Base-by-base conservation (phyloP, 805 yeast genomes). In the Sungouiella thailandica region DNA sequence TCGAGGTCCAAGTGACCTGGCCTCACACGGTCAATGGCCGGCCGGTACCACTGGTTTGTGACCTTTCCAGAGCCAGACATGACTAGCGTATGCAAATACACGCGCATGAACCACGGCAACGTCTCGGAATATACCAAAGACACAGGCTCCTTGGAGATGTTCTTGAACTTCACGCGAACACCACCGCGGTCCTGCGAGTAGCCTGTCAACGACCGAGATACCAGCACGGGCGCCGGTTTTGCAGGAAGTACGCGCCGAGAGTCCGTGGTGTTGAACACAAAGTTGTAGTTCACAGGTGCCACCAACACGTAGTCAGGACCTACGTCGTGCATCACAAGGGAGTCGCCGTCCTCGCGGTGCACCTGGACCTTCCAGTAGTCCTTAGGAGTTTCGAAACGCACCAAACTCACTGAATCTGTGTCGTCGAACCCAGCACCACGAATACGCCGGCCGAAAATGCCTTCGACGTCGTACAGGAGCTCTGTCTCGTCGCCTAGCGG, bases 181-280 rank as follows among this genome's bases (percentile, higher is more conserved):
- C 96, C 96, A 37, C 97, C 97, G 39, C 76, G 71, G 50, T 87
- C 96, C 54, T 84, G 95, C 2, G 96, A 88, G 51, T 81, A 82
- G 1, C 97, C 97, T 0, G 96, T 86, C 34, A 90, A 70, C 0
- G 97, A 84, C 40, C 98, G 73, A 14, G 93, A 81, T 0, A 83
- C 94, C 35, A 53, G 56, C 2, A 93, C 62, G 2, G 93, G 93
- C 0, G 87, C 86, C 2, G 50, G 42, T 2, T 52, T 57, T 0
- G 65, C 41, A 0, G 66, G 62, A 3, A 75, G 69, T 4, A 37
- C 39, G 1, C 53, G 40, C 1, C 67, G 46, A 7, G 83, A 70
- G 40, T 80, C 62, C 0, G 52, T 42, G 0, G 88, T 60, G 3
- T 42, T 42, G 42, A 78, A 63, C 5, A 39, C 43, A 29, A 77